These are phyloP conservation scores for Nakazawaea ambrosiae DNA, from an alignment of 805 yeast genomes.

Conservation along the genomic window DNA sequence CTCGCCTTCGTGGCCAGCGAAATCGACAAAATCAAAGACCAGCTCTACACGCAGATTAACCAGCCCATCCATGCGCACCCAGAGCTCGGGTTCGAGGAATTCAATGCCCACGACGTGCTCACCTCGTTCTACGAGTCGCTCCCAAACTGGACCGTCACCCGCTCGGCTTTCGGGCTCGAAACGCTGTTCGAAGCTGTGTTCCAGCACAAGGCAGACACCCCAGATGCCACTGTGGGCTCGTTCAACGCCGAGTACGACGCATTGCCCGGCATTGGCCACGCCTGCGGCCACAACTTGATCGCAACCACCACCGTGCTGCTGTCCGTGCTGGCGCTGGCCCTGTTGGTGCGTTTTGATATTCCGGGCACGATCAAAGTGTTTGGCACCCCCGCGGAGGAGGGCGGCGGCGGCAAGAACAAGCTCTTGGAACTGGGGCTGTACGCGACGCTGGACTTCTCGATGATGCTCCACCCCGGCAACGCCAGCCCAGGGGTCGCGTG, in stretches of 20 bases:
- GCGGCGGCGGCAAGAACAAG: conserved; percentile 21
- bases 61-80: conserved; percentile 17
- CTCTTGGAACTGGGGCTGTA: conserved; percentile 22
- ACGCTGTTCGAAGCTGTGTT: conserved; percentile 18
- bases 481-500: conserved; percentile 12
- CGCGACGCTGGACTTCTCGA: conserved; percentile 17
- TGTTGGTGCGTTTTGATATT: conserved; percentile 16
- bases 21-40: conserved; percentile 6
- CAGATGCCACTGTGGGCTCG: conserved; percentile 15
- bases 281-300: conserved; percentile 24
- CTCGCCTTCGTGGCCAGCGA: conserved; percentile 11
- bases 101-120: conserved; percentile 19
- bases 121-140: conserved; percentile 17
- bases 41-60: conserved; percentile 13
- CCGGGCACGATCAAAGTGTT: conserved; percentile 22
- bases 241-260: conserved; percentile 24
- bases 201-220: conserved; percentile 10
- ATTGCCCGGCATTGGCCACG: conserved; percentile 23
- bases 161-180: conserved; percentile 18
- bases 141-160: conserved; percentile 19
- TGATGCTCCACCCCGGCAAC: conserved; percentile 21
- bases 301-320: conserved; percentile 19
- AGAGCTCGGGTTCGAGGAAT: conserved; percentile 17
- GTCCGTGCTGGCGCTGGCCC: conserved; percentile 15
- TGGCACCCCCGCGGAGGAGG: conserved; percentile 25